Conservation (phyloP, 176 grass and related monocot species). For the Musa schizocarpa region DNA sequence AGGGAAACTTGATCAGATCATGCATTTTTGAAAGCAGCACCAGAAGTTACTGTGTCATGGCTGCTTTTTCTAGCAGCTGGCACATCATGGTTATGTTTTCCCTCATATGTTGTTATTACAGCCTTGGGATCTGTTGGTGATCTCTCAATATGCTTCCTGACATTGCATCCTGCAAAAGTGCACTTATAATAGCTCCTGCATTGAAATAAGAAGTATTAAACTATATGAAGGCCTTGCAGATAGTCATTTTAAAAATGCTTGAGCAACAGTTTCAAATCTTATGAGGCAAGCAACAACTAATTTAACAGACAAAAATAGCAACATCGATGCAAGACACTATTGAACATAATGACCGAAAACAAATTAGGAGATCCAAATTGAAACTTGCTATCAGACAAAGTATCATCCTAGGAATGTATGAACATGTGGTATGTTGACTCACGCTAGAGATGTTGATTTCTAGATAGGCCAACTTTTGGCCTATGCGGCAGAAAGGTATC, state of each 20-base stretch:
- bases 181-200: slow-evolving; percentile 93
- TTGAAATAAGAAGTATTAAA: slow-evolving; percentile 5
- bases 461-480: too few species aligned
- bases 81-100: slow-evolving; percentile 76
- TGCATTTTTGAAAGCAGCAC: slow-evolving; percentile 29
- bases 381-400: too few species aligned
- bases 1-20: slow-evolving; percentile 19
- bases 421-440: too few species aligned
- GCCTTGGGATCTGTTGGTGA: slow-evolving; percentile 54
- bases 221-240: background rate
- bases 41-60: slow-evolving; percentile 29
- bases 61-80: slow-evolving; percentile 47
- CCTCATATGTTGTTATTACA: slow-evolving; percentile 81
- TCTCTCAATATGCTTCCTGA: slow-evolving; percentile 79
- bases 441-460: too few species aligned
- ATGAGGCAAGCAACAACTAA: background rate
- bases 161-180: slow-evolving; percentile 61
- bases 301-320: background rate
- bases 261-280: slow-evolving; percentile 1
- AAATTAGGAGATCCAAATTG: too few species aligned
- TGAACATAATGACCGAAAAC: too few species aligned
- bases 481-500: too few species aligned
- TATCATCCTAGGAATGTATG: too few species aligned
- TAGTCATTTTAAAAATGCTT: slow-evolving; percentile 3
- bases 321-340: background rate